Percentiles rank a stretch among this genome's conserved stretches.
These are phyloP conservation scores for Aspergillus homomorphus DNA, from an alignment of 495 filamentous ascomycete genomes.

Conservation along the genomic window DNA sequence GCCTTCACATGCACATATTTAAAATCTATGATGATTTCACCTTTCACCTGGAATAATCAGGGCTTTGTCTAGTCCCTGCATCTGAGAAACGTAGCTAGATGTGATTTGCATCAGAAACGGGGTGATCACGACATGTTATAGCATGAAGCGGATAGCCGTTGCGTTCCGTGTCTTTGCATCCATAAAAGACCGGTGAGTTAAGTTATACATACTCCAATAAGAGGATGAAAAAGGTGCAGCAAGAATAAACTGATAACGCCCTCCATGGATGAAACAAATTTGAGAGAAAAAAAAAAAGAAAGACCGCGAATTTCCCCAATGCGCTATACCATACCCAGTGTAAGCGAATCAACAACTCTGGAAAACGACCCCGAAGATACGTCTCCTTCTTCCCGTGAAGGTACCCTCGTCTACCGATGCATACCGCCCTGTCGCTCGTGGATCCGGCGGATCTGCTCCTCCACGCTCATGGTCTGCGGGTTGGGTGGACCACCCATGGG, in stretches of 20 bases:
- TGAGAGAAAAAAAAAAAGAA: background rate
- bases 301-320: background rate
- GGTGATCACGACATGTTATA: background rate
- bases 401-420: background rate
- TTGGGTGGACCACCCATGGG: conserved; percentile 30
- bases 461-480: conserved; percentile 45
- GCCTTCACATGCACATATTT: background rate
- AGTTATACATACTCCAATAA: background rate
- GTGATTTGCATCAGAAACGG: background rate
- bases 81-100: background rate
- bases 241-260: background rate
- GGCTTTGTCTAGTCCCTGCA: background rate
- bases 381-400: no score
- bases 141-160: background rate
- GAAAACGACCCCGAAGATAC: no score
- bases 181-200: background rate
- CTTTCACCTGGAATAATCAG: background rate
- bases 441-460: conserved; percentile 50
- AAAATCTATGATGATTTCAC: conserved; percentile 2
- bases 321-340: no score
- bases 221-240: background rate
- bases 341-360: no score
- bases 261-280: background rate
- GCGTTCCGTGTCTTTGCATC: background rate
- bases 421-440: conserved; percentile 31